phyloP scores from a whole-genome alignment of 2,329 filamentous ascomycete genomes.

The Colletotrichum nymphaeae region DNA sequence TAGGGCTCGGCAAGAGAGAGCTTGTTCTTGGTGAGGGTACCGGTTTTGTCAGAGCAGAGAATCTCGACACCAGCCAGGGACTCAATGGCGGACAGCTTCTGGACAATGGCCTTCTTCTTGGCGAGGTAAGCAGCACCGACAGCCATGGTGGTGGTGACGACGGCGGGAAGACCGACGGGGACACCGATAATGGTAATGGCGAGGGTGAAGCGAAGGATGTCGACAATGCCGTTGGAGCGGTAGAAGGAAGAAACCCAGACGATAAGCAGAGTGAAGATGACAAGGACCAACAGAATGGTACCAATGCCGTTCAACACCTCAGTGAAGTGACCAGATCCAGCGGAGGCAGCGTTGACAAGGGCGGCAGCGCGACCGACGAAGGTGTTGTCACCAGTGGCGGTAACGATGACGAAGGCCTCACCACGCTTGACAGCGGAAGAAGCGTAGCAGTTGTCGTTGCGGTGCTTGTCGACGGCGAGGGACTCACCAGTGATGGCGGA shows the following conservation, averaged over 20 bases:
- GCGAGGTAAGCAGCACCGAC: slow-evolving; percentile 92
- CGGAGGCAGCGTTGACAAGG: slow-evolving; percentile 81
- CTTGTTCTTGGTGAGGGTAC: slow-evolving; percentile 95
- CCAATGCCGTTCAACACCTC: slow-evolving; percentile 91
- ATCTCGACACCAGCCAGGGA: slow-evolving; percentile 93
- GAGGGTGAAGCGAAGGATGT: slow-evolving; percentile 85
- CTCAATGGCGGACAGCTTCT: slow-evolving; percentile 92
- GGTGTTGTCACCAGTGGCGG: slow-evolving; percentile 87
- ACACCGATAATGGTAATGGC: slow-evolving; percentile 94
- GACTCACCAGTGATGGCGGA: slow-evolving; percentile 93
- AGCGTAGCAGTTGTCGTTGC: slow-evolving; percentile 83
- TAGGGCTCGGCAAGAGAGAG: slow-evolving; percentile 88
- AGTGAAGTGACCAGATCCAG: slow-evolving; percentile 87
- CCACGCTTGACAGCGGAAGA: slow-evolving; percentile 93
- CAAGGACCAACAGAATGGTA: slow-evolving; percentile 81
- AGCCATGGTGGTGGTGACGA: slow-evolving; percentile 95
- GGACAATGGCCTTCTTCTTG: slow-evolving; percentile 92
- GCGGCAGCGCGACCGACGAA: slow-evolving; percentile 91
- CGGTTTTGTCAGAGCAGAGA: slow-evolving; percentile 94
- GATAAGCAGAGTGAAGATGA: slow-evolving; percentile 82
- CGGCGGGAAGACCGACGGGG: slow-evolving; percentile 90
- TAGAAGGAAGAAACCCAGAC: slow-evolving; percentile 93
- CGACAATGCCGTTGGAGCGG: slow-evolving; percentile 82
- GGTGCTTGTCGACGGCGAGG: slow-evolving; percentile 89
- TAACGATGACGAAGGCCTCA: slow-evolving; percentile 85